These are phyloP conservation scores for Helenozyma rhizophorensis DNA, from an alignment of 805 yeast species.

Conservation along the genomic window DNA sequence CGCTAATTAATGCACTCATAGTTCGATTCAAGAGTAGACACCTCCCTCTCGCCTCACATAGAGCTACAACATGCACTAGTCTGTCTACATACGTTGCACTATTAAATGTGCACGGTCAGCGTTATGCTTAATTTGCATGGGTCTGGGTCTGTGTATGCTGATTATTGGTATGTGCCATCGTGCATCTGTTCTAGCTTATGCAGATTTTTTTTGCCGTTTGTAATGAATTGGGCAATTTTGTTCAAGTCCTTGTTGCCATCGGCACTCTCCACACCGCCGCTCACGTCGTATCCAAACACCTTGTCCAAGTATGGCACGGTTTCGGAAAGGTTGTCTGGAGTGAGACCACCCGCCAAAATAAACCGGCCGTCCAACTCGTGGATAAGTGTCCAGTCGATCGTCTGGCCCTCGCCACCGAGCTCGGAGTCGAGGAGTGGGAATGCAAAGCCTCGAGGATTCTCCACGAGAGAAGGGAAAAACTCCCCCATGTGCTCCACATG, in stretches of 20 bases:
- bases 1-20: too few species aligned
- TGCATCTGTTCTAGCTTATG: not conserved
- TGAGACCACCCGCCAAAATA: slow-evolving; percentile 87
- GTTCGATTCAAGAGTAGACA: too few species aligned
- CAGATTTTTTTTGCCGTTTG: slow-evolving; percentile 37
- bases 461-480: slow-evolving; percentile 8
- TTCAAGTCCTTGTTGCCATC: slow-evolving; percentile 64
- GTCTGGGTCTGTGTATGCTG: too few species aligned
- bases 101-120: too few species aligned
- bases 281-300: slow-evolving; percentile 87
- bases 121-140: too few species aligned
- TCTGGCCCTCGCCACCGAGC: slow-evolving; percentile 85
- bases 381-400: slow-evolving; percentile 62
- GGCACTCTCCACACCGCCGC: slow-evolving; percentile 85
- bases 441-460: slow-evolving; percentile 32
- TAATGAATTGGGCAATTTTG: slow-evolving; percentile 60
- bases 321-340: slow-evolving; percentile 60
- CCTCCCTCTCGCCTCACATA: too few species aligned
- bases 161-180: too few species aligned
- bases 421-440: slow-evolving; percentile 79
- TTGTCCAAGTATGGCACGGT: slow-evolving; percentile 51
- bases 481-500: slow-evolving; percentile 39
- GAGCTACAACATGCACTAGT: too few species aligned
- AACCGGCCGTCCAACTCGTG: slow-evolving; percentile 32
- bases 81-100: too few species aligned